phyloP scores from a whole-genome alignment of 106 monocot species.

The Xerophyta viscosa region DNA sequence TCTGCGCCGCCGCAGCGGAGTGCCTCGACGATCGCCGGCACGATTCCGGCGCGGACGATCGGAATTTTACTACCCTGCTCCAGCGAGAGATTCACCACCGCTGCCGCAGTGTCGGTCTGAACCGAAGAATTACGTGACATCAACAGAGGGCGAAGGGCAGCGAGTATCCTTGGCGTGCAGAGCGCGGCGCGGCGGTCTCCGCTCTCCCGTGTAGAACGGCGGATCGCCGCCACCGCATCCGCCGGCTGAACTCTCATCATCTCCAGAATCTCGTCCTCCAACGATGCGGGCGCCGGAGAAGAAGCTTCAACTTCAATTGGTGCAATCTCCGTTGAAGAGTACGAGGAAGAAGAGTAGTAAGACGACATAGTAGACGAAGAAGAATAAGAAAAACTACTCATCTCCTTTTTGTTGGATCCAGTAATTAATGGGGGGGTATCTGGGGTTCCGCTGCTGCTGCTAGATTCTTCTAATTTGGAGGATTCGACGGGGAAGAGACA shows the following conservation, averaged over 20 bases:
- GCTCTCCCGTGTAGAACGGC: slow-evolving; percentile 38
- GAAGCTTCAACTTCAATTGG: not conserved
- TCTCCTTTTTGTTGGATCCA: not conserved
- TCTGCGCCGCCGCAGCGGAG: slow-evolving; percentile 28
- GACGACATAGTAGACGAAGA: not conserved
- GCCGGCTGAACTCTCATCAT: slow-evolving; percentile 26
- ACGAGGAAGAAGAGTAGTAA: not conserved
- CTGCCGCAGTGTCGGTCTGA: slow-evolving; percentile 44
- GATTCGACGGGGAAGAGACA: too few relatives aligned
- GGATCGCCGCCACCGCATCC: slow-evolving; percentile 38
- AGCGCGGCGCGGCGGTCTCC: slow-evolving; percentile 28
- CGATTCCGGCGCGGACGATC: slow-evolving; percentile 56
- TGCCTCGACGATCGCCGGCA: slow-evolving; percentile 41
- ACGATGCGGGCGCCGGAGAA: slow-evolving; percentile 4
- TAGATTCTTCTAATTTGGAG: too few relatives aligned
- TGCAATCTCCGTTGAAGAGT: not conserved
- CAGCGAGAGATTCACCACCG: slow-evolving; percentile 71
- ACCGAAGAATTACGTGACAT: slow-evolving; percentile 20
- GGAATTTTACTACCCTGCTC: slow-evolving; percentile 45
- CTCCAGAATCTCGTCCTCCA: slow-evolving; percentile 35
- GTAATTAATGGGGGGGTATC: too few relatives aligned
- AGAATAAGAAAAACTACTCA: not conserved
- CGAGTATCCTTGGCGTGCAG: slow-evolving; percentile 45
- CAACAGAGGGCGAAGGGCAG: slow-evolving; percentile 30
- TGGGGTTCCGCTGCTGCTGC: too few relatives aligned